These are phyloP conservation scores for Talaromyces thailandensis DNA, from an alignment of 495 filamentous ascomycete genomes.

Conservation along the genomic window DNA sequence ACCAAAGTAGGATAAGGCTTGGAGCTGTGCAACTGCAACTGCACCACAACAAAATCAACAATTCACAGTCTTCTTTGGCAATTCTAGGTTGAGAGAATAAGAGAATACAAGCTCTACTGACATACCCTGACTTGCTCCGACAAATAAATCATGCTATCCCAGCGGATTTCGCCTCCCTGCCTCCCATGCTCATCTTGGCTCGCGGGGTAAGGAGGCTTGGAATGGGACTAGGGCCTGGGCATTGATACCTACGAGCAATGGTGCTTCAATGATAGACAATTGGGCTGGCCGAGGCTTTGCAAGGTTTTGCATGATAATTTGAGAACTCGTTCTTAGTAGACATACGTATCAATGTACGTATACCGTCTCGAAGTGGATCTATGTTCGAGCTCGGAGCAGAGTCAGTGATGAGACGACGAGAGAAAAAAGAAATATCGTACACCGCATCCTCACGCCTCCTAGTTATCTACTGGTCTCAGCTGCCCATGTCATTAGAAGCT, in stretches of 20 bases:
- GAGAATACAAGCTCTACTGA: not conserved
- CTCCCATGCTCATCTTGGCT: constrained; percentile 6
- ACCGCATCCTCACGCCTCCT: not conserved
- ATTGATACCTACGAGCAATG: not conserved
- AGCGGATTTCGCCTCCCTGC: not conserved
- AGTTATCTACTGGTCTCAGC: not conserved
- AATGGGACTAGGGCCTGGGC: constrained; percentile 5
- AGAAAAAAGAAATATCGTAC: not conserved
- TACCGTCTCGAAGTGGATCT: too few relatives aligned
- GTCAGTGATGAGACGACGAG: not conserved
- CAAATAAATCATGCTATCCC: not conserved
- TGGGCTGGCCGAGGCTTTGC: not conserved
- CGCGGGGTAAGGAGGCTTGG: constrained; percentile 8
- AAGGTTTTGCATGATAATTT: not conserved
- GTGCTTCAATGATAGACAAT: not conserved
- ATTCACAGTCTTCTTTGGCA: not conserved
- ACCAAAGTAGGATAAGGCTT: not conserved
- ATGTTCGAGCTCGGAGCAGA: not conserved
- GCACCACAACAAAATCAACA: not conserved
- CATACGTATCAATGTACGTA: too few relatives aligned
- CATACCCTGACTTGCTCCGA: not conserved
- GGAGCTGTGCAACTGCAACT: not conserved
- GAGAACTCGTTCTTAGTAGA: too few relatives aligned
- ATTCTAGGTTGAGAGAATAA: too few relatives aligned
- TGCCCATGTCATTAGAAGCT: not conserved